phyloP scores from a whole-genome alignment of 2,329 filamentous ascomycete genomes.

The Alternaria postmessia region DNA sequence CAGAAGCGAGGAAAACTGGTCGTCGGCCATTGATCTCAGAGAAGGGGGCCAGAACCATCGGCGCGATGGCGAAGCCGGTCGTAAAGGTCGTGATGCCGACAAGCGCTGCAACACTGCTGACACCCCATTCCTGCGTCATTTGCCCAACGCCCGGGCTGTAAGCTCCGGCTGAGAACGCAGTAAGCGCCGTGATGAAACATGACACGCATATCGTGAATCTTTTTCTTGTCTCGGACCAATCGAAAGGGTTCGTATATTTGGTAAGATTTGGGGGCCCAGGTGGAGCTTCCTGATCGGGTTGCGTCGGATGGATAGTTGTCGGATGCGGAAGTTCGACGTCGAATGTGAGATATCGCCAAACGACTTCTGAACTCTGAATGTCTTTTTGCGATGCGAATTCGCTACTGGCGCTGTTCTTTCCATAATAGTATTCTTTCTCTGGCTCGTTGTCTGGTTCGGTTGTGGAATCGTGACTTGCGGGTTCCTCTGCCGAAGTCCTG shows the following conservation, averaged over 20 bases:
- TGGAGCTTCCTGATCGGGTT: slow-evolving; percentile 48
- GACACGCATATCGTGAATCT: slow-evolving; percentile 74
- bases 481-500: background rate
- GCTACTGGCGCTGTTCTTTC: slow-evolving; percentile 21
- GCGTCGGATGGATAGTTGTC: slow-evolving; percentile 47
- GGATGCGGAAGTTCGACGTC: slow-evolving; percentile 65
- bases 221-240: slow-evolving; percentile 76
- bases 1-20: slow-evolving; percentile 80
- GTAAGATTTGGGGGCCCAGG: slow-evolving; percentile 71
- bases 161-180: slow-evolving; percentile 82
- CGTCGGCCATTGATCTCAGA: slow-evolving; percentile 88
- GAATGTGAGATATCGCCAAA: slow-evolving; percentile 69
- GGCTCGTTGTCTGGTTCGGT: slow-evolving; percentile 15
- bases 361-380: slow-evolving; percentile 49
- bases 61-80: slow-evolving; percentile 75
- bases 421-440: slow-evolving; percentile 25
- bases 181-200: slow-evolving; percentile 77
- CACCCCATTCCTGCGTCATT: slow-evolving; percentile 71
- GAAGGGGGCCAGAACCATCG: slow-evolving; percentile 88
- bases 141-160: slow-evolving; percentile 75
- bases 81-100: slow-evolving; percentile 85
- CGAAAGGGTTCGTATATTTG: slow-evolving; percentile 73
- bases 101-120: slow-evolving; percentile 71
- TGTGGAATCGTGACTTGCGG: slow-evolving; percentile 20
- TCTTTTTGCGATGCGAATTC: slow-evolving; percentile 18